A percentile compares a stretch with the other conserved stretches of the same genome.
Conservation (phyloP, 2,329 filamentous ascomycete genomes). For the Epichloe uncinata region DNA sequence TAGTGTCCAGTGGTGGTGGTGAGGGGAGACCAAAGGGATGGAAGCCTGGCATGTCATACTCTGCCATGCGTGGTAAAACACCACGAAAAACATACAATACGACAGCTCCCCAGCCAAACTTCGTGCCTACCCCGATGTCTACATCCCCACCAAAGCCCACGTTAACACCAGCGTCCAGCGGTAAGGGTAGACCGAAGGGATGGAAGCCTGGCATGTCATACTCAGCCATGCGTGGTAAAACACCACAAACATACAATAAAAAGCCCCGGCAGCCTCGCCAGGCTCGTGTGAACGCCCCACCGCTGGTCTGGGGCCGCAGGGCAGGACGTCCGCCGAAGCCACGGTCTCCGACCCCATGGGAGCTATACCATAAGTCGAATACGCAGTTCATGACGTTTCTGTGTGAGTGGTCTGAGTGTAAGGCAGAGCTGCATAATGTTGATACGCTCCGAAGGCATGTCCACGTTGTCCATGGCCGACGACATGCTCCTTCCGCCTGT, state of each 20-base stretch:
- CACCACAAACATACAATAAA: background rate
- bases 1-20: constrained; percentile 2
- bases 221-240: constrained; percentile 10
- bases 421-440: constrained; percentile 48
- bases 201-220: constrained; percentile 22
- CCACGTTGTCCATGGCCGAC: constrained; percentile 30
- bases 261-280: constrained; percentile 8
- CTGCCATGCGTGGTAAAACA: constrained; percentile 10
- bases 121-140: background rate
- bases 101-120: background rate
- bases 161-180: background rate
- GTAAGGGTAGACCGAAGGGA: constrained; percentile 34
- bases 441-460: constrained; percentile 45
- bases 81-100: background rate
- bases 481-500: constrained; percentile 9
- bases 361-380: constrained; percentile 27
- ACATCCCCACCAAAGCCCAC: background rate
- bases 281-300: constrained; percentile 15
- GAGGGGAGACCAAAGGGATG: constrained; percentile 37
- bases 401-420: constrained; percentile 48
- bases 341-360: constrained; percentile 23
- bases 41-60: constrained; percentile 19
- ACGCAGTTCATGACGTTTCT: constrained; percentile 37
- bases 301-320: constrained; percentile 19
- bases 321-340: constrained; percentile 29